Evolutionary conservation across 371 early-diverging fungal genomes (phyloP), one percentile per base, ranked within the genome.

Genomic region (Conidiobolus incongruus): DNA sequence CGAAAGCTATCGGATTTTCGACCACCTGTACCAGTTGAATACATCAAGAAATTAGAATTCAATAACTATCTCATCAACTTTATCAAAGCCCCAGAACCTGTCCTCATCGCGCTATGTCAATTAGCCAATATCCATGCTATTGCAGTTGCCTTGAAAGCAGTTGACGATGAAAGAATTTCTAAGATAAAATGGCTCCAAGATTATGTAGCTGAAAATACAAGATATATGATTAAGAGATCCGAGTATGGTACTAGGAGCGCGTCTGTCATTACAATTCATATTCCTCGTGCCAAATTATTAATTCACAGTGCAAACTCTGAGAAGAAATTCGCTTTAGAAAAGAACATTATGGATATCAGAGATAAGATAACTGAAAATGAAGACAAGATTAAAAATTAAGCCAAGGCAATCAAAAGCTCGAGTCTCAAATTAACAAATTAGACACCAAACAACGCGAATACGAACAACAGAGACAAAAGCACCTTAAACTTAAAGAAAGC

Each of bases 31-130:
- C 38, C 66, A 1, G 31, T 46, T 7, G 56, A 58, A 17, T 53
- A 61, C 58, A 48, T 63, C 6, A 33, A 47, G 5, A 46, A 17
- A 5, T 59, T 62, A 39, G 81, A 81, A 2, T 75, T 94, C 53
- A 78, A 78, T 19, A 65, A 77, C 35, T 83, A 70, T 47, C 49
- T 75, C 13, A 50, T 71, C 19, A 78, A 88, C 47, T 61, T 75
- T 12, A 38, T 94, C n/a, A 76, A 77, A 16, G 86, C 76, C 0
- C 85, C 86, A 2, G 56, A 60, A 0, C 60, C 66, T 3, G 57
- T 89, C 0, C 45, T 81, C 22, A 65, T 63, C 0, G 68, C 72
- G 10, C 48, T 89, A 24, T 84, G 87, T 47, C 44, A 56, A 12
- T 56, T 63, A 36, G 52, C 60, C 10, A 43, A 56, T 0, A 50